Evolutionary conservation across 495 filamentous ascomycete species (phyloP), one percentile per base, ranked within the genome.

Genomic region (Glonium stellatum): DNA sequence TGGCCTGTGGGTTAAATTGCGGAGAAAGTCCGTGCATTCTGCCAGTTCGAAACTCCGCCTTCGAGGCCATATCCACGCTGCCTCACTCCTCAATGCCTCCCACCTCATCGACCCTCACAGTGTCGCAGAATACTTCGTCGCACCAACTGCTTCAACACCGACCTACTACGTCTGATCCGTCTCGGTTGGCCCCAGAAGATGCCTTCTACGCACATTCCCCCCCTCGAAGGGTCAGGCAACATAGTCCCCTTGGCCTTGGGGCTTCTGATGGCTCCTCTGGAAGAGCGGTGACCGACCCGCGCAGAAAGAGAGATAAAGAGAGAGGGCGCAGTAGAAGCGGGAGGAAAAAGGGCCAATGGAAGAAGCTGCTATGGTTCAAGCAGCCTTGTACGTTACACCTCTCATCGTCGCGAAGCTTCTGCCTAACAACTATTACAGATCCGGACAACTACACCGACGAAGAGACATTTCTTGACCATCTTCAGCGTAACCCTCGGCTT

Each of bases 361-460:
- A 95, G 76, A 98, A 97, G 75, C 76, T 98, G 60, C 79, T 98
- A 18, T 98, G 93, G 93, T 90, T 98, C 60, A 95, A 95, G 71
- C 93, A 98, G 68, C 89, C 87, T 47, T 98, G 90, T 95, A 80
- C 34, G 66, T 60, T 25, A 8, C 5, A 25, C 18, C 9, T 10
- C 11, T 5, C 13, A 12, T 11, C 10, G n/a, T 12, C 5, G 5
- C 57, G 79, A 66, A 27, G 23, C 34, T 4, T 2, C n/a, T 48
- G 4, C 9, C 5, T 35, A 19, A 22, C 41, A 13, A 19, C 19
- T 34, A n/a, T 36, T n/a, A 39, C 62, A 96, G 90, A 96, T 72
- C 92, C 95, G 19, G 93, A 98, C 74, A 98, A 98, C 71, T 97
- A 97, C 73, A 97, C 95, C 51, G 93, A 98, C 71, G 89, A 91